Evolutionary conservation across 2,329 filamentous ascomycete species (phyloP).

Genomic region (Blastomyces parvus): DNA sequence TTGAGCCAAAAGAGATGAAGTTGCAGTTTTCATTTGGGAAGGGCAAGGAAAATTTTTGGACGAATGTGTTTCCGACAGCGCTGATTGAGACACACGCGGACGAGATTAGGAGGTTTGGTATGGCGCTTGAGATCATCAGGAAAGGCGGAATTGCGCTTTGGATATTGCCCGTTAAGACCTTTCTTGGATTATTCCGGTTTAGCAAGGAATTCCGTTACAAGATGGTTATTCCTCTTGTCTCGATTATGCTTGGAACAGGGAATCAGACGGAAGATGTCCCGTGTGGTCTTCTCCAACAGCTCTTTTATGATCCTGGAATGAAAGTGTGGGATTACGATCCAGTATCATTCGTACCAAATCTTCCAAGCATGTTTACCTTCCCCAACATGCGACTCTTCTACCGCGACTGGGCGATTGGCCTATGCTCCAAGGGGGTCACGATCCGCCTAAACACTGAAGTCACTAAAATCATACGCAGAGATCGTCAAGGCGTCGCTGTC

Average conservation of each 20-base stretch:
- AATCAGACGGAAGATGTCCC: conserved; percentile 66
- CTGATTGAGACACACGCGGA: conserved; percentile 46
- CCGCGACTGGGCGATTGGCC: conserved; percentile 44
- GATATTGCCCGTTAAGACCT: conserved; percentile 50
- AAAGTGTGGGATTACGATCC: conserved; percentile 52
- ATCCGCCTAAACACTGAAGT: conserved; percentile 48
- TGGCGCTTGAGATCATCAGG: conserved; percentile 47
- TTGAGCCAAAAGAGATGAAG: conserved; percentile 49
- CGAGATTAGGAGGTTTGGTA: conserved; percentile 47
- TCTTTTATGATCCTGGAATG: conserved; percentile 51
- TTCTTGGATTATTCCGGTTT: conserved; percentile 60
- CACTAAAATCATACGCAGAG: conserved; percentile 41
- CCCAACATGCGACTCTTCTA: conserved; percentile 52
- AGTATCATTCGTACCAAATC: conserved; percentile 45
- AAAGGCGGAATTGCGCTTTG: conserved; percentile 48
- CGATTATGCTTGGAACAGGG: conserved; percentile 63
- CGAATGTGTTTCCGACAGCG: conserved; percentile 50
- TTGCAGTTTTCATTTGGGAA: conserved; percentile 54
- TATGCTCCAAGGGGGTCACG: conserved; percentile 45
- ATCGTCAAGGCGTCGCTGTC: conserved; percentile 44
- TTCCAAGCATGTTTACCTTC: conserved; percentile 52
- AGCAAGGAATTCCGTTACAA: conserved; percentile 60
- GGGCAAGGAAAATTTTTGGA: conserved; percentile 49
- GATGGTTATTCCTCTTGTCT: conserved; percentile 62
- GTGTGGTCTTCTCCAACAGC: conserved; percentile 54